phyloP scores from a whole-genome alignment of 352 stramenopile genomes.

The Phytophthora parvispora region DNA sequence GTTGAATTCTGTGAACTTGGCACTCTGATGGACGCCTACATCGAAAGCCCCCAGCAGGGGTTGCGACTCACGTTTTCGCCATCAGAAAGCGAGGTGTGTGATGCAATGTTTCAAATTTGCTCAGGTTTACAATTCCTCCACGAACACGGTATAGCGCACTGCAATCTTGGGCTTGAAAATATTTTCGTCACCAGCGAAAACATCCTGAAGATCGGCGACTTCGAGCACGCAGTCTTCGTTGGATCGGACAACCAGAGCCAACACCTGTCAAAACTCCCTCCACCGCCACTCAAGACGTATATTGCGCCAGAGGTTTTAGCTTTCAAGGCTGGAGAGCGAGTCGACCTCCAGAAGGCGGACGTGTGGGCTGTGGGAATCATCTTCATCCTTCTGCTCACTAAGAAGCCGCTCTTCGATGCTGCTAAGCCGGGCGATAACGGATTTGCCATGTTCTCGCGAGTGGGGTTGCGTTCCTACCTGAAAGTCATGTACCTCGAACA shows the following conservation, averaged over 20 bases:
- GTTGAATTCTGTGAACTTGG: constrained; percentile 75
- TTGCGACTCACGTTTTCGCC: constrained; percentile 48
- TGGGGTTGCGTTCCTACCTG: constrained; percentile 63
- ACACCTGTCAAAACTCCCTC: constrained; percentile 21
- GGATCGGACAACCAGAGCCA: constrained; percentile 56
- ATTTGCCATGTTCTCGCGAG: constrained; percentile 58
- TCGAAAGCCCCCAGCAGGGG: constrained; percentile 50
- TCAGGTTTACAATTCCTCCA: constrained; percentile 71
- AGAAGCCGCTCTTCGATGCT: constrained; percentile 66
- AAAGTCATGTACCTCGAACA: constrained; percentile 77
- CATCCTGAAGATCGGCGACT: constrained; percentile 77
- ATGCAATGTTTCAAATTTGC: constrained; percentile 89
- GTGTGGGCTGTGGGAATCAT: constrained; percentile 73
- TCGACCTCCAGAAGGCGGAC: constrained; percentile 69
- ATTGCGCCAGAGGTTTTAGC: constrained; percentile 61
- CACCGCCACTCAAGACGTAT: constrained; percentile 56
- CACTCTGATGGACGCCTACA: constrained; percentile 61
- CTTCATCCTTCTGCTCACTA: constrained; percentile 66
- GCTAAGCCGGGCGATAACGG: constrained; percentile 54
- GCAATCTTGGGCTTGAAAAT: constrained; percentile 82
- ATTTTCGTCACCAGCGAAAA: constrained; percentile 72
- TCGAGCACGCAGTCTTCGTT: constrained; percentile 69
- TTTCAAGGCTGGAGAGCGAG: constrained; percentile 18
- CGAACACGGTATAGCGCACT: constrained; percentile 63
- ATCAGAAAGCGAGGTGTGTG: constrained; percentile 55